phyloP scores from a whole-genome alignment of 352 stramenopile genomes.

The Phytophthora cryptogea region DNA sequence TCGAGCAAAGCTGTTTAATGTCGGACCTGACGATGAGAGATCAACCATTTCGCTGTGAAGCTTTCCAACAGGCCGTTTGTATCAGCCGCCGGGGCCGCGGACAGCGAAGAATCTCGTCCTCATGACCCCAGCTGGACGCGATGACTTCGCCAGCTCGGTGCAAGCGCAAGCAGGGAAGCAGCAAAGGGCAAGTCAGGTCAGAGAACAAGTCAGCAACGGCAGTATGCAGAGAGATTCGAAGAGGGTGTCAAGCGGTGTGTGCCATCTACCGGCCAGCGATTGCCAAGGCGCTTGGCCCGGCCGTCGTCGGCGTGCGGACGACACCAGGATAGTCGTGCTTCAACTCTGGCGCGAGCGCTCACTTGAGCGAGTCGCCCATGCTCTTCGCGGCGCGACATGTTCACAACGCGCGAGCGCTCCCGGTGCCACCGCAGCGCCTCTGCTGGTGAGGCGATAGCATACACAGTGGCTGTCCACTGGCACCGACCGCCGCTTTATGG shows the following conservation, averaged over 20 bases:
- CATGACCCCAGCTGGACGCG: constrained; percentile 1
- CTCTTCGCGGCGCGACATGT: constrained; percentile 30
- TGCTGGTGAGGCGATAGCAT: constrained; percentile 2
- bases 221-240: background rate
- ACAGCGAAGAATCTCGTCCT: constrained; percentile 5
- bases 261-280: background rate
- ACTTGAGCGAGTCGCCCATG: constrained; percentile 3
- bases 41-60: constrained; percentile 1
- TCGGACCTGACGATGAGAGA: constrained; percentile 14
- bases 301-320: constrained; percentile 13
- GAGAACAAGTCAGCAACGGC: background rate
- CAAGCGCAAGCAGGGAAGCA: constrained; percentile 5
- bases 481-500: constrained; percentile 3
- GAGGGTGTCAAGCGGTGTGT: constrained; percentile 6
- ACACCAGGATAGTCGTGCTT: constrained; percentile 21
- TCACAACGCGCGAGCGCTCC: constrained; percentile 1
- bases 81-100: background rate
- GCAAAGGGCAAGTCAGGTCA: background rate
- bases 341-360: constrained; percentile 4
- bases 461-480: constrained; percentile 1
- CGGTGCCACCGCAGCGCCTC: background rate
- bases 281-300: background rate
- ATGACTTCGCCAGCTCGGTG: constrained; percentile 4
- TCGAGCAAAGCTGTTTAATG: background rate
- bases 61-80: background rate